Evolutionary conservation across 768 basidiomycete genomes (phyloP).

Genomic region (Agaricus sinodeliciosus): DNA sequence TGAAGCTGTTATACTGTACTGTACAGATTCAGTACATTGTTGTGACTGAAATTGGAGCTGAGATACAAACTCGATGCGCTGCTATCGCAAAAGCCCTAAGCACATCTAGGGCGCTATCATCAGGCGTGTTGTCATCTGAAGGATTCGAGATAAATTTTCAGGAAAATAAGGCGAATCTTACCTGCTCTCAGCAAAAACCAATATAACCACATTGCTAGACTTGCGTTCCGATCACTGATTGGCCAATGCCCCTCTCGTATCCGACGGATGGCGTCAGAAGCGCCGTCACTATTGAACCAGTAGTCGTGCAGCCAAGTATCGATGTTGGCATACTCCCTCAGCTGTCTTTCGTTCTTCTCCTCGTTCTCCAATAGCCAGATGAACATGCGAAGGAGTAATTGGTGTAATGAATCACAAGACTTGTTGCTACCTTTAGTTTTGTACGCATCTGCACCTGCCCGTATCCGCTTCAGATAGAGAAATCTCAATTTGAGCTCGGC

Average conservation of each 20-base stretch:
- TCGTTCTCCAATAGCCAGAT: conserved; percentile 81
- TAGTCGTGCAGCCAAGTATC: conserved; percentile 60
- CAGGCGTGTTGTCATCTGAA: conserved; percentile 42
- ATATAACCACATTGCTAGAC: conserved; percentile 73
- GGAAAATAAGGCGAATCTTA: conserved; percentile 22
- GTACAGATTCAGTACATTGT: conserved; percentile 11
- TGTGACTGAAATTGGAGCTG: conserved; percentile 3
- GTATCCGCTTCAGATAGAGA: conserved; percentile 49
- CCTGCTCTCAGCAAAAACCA: conserved; percentile 66
- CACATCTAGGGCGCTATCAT: conserved; percentile 34
- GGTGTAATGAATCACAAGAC: conserved; percentile 20
- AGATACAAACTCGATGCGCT: conserved; percentile 44
- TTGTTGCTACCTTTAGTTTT: background rate
- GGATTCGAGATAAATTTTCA: background rate
- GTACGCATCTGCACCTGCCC: conserved; percentile 31
- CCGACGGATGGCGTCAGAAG: conserved; percentile 39
- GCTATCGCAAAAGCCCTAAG: conserved; percentile 60
- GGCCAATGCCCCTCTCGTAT: conserved; percentile 53
- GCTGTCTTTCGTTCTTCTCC: conserved; percentile 61
- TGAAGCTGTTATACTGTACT: conserved; percentile 58
- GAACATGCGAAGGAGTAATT: conserved; percentile 63
- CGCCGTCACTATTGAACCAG: conserved; percentile 56
- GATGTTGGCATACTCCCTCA: conserved; percentile 62
- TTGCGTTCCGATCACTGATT: conserved; percentile 38
- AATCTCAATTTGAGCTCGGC: conserved; percentile 63